Evolutionary conservation across 2,329 filamentous ascomycete species (phyloP).

Genomic region (Microsporum canis): DNA sequence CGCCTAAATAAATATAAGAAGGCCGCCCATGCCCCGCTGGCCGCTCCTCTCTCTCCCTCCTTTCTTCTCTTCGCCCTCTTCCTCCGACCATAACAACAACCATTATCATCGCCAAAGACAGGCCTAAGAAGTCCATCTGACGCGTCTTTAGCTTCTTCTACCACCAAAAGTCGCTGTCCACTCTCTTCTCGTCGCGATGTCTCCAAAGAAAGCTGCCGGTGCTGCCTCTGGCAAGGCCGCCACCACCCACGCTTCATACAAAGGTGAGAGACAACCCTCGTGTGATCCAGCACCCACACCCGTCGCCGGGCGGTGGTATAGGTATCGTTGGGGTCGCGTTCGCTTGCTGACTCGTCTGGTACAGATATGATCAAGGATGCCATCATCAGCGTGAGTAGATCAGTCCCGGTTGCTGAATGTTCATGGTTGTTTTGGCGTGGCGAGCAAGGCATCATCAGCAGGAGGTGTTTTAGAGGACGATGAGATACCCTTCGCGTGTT

Average conservation of each 20-base stretch:
- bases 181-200: conserved; percentile 39
- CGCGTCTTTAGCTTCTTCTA: conserved; percentile 13
- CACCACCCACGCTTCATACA: conserved; percentile 52
- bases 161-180: conserved; percentile 9
- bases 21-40: conserved; percentile 11
- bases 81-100: conserved; percentile 16
- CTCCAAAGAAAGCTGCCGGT: conserved; percentile 49
- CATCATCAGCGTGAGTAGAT: conserved; percentile 56
- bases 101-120: neutral
- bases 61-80: conserved; percentile 22
- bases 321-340: conserved; percentile 40
- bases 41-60: conserved; percentile 25
- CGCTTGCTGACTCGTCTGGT: conserved; percentile 41
- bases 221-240: conserved; percentile 38
- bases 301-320: conserved; percentile 35
- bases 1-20: conserved; percentile 14
- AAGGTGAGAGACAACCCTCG: conserved; percentile 43
- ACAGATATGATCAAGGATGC: conserved; percentile 64
- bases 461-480: conserved; percentile 7
- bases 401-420: conserved; percentile 15
- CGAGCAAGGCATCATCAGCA: neutral
- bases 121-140: conserved; percentile 3
- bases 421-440: neutral
- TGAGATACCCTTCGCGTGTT: neutral
- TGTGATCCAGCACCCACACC: conserved; percentile 13